Evolutionary conservation across 176 grass and related monocot species (phyloP).

Genomic region (Zea mays): Zm-B73-REFERENCE-NAM-5.0 NC_050100.1:172477501-172478000

Average conservation of each 20-base stretch:
- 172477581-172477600: conserved; percentile 67
- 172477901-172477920: too few relatives aligned
- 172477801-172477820: conserved; percentile 3
- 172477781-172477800: background rate
- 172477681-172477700: conserved; percentile 62
- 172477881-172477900: too few relatives aligned
- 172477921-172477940: too few relatives aligned
- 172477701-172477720: conserved; percentile 88
- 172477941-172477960: too few relatives aligned
- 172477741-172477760: conserved; percentile 26
- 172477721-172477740: conserved; percentile 60
- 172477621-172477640: conserved; percentile 89
- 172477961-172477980: too few relatives aligned
- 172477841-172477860: conserved; percentile 4
- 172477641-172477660: conserved; percentile 71
- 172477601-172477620: conserved; percentile 75
- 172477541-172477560: conserved; percentile 26
- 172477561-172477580: conserved; percentile 27
- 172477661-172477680: conserved; percentile 85
- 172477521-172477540: conserved; percentile 36
- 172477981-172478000: too few relatives aligned
- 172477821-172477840: conserved; percentile 18
- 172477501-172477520: conserved; percentile 31
- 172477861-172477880: background rate
- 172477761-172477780: conserved; percentile 18